Conservation (phyloP, 768 basidiomycete genomes). For the Termitomyces sp. region DNA sequence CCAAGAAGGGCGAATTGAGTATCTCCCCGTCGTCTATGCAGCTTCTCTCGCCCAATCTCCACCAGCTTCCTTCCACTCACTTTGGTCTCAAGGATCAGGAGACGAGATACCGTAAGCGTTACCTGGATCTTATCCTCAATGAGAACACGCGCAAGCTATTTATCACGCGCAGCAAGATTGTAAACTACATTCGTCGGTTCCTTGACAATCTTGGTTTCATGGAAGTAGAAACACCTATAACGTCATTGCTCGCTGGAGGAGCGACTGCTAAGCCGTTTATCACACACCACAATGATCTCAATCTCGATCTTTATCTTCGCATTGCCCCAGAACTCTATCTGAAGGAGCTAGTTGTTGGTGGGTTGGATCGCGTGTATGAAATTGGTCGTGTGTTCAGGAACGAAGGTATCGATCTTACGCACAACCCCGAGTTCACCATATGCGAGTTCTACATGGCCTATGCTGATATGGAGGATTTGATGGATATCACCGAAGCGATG, state of each 20-base stretch:
- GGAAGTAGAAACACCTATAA: slow-evolving; percentile 99
- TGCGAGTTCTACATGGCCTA: slow-evolving; percentile 99
- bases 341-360: slow-evolving; percentile 96
- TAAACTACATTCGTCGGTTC: slow-evolving; percentile 92
- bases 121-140: slow-evolving; percentile 96
- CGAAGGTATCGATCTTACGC: slow-evolving; percentile 97
- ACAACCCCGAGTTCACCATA: slow-evolving; percentile 99
- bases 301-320: slow-evolving; percentile 94
- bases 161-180: slow-evolving; percentile 79
- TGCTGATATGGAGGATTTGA: slow-evolving; percentile 97
- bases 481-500: slow-evolving; percentile 94
- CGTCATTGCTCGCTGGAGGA: slow-evolving; percentile 92
- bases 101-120: slow-evolving; percentile 96
- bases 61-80: slow-evolving; percentile 89
- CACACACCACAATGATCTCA: slow-evolving; percentile 98
- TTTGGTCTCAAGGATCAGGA: slow-evolving; percentile 97
- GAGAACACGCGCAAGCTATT: slow-evolving; percentile 87
- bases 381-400: slow-evolving; percentile 98
- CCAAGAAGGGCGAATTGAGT: slow-evolving; percentile 93
- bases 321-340: slow-evolving; percentile 97
- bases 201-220: slow-evolving; percentile 90
- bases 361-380: slow-evolving; percentile 96
- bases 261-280: slow-evolving; percentile 99
- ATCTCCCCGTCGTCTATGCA: slow-evolving; percentile 76
- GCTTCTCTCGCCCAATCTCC: slow-evolving; percentile 93